Conservation (phyloP, 495 filamentous ascomycete genomes). For the Parathielavia appendiculata region DNA sequence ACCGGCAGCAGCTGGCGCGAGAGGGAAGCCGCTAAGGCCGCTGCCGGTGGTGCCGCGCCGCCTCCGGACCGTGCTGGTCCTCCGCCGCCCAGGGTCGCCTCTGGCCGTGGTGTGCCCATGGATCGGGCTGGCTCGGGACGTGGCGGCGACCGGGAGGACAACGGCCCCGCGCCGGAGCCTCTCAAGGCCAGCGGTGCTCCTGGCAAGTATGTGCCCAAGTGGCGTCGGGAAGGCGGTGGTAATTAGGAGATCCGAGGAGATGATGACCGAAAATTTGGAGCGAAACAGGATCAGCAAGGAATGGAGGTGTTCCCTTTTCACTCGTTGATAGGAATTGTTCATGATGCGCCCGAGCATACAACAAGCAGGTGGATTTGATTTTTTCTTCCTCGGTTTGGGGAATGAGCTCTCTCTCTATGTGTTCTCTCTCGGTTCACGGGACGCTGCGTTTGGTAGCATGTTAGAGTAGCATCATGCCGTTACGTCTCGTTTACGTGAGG, state of each 20-base stretch:
- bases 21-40: conserved; percentile 61
- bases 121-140: conserved; percentile 31
- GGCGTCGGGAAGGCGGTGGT: conserved; percentile 29
- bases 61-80: conserved; percentile 20
- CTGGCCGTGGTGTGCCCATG: conserved; percentile 30
- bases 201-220: conserved; percentile 45
- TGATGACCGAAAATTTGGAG: not conserved
- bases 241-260: not conserved
- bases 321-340: conserved; percentile 1
- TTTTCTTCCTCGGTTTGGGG: not conserved
- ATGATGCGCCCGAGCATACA: not conserved
- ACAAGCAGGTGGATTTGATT: not conserved
- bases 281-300: not conserved
- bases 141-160: conserved; percentile 23
- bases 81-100: conserved; percentile 23
- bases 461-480: conserved; percentile 9
- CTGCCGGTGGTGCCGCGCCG: conserved; percentile 13
- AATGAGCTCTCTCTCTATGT: not conserved
- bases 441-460: not conserved
- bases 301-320: not conserved
- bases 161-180: conserved; percentile 33
- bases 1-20: conserved; percentile 82
- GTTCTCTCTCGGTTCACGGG: not conserved
- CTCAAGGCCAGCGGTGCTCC: conserved; percentile 41
- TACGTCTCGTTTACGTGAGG: not conserved